phyloP scores from a whole-genome alignment of 345 rosid genomes.

The Jatropha curcas region DNA sequence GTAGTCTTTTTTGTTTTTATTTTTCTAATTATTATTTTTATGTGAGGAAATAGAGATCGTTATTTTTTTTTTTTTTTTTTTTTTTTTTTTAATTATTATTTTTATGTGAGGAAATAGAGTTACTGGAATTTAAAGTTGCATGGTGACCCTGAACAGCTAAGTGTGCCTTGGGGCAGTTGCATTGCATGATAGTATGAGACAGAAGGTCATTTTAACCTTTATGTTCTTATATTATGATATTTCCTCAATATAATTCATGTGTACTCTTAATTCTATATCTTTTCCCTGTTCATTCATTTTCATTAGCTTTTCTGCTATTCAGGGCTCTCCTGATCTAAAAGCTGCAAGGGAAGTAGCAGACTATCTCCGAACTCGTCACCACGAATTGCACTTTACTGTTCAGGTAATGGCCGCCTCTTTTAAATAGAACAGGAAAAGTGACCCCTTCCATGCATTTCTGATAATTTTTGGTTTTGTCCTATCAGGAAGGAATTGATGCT shows the following conservation, averaged over 20 bases:
- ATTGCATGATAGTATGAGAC: not conserved
- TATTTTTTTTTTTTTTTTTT: too few relatives aligned
- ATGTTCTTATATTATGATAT: not conserved
- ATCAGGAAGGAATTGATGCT: constrained; percentile 84
- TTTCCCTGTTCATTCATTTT: not conserved
- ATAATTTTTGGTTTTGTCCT: constrained; percentile 11
- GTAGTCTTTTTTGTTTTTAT: too few relatives aligned
- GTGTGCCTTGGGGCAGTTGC: not conserved
- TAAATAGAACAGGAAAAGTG: not conserved
- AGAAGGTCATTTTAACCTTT: not conserved
- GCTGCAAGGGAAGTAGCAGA: constrained; percentile 83
- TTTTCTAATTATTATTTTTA: too few relatives aligned
- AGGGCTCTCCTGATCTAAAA: constrained; percentile 82
- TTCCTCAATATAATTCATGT: not conserved
- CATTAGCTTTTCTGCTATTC: constrained; percentile 19
- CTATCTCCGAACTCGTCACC: constrained; percentile 75
- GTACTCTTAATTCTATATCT: not conserved
- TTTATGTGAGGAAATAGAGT: not conserved
- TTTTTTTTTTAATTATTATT: too few relatives aligned
- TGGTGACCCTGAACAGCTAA: not conserved
- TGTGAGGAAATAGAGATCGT: too few relatives aligned
- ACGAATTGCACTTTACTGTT: constrained; percentile 76
- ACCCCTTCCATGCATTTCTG: not conserved
- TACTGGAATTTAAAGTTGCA: not conserved
- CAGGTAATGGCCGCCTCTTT: constrained; percentile 40